phyloP scores from a whole-genome alignment of 306 rosid species.

The Ochetophila trinervis region DNA sequence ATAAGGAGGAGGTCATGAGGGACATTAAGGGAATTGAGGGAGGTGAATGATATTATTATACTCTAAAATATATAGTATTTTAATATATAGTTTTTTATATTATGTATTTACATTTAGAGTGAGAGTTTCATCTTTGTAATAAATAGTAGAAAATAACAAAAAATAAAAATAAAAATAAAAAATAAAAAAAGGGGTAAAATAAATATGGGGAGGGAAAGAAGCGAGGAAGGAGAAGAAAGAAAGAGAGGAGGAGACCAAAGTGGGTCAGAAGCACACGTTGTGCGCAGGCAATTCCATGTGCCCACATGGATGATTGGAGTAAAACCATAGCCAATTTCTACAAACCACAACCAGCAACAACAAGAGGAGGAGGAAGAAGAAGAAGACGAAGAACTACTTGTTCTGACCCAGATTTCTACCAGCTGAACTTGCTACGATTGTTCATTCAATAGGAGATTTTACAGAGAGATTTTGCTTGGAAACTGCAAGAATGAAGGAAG shows the following conservation, averaged over 20 bases:
- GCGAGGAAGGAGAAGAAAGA: neutral
- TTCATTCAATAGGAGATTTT: neutral
- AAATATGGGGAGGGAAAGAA: neutral
- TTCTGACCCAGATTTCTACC: neutral
- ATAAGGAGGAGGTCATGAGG: too few relatives aligned
- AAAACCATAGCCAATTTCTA: neutral
- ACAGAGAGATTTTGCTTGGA: neutral
- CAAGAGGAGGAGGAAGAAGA: constrained; percentile 12
- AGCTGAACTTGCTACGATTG: neutral
- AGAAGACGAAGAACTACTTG: constrained; percentile 2
- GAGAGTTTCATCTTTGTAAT: neutral
- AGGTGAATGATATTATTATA: neutral
- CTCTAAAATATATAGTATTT: too few relatives aligned
- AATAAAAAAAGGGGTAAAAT: neutral
- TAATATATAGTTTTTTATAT: too few relatives aligned
- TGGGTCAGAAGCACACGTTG: constrained; percentile 94
- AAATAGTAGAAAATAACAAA: too few relatives aligned
- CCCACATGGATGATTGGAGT: constrained; percentile 63
- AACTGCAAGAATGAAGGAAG: constrained; percentile 56
- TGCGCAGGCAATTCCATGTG: constrained; percentile 93
- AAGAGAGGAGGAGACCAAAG: constrained; percentile 37
- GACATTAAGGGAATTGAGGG: neutral
- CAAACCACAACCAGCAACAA: neutral
- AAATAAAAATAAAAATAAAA: constrained; percentile 1
- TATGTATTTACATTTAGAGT: neutral